Evolutionary conservation across 2,329 filamentous ascomycete genomes (phyloP).

Genomic region (Pestalotiopsis sp.): DNA sequence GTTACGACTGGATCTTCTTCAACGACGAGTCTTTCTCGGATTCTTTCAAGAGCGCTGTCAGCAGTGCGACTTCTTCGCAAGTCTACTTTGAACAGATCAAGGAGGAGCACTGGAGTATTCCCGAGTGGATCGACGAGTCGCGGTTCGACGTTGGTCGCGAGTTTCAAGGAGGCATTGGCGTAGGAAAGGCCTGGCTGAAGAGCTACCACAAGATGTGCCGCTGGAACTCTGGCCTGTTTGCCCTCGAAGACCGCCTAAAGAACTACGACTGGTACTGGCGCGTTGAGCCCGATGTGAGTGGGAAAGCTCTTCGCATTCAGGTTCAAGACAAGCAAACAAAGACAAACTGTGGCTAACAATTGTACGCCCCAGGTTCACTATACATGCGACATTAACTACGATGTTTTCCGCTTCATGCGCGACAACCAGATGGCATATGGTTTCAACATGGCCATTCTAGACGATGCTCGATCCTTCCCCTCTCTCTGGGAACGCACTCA

Average conservation of each 20-base stretch:
- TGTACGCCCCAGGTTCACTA: slow-evolving; percentile 49
- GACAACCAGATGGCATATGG: slow-evolving; percentile 83
- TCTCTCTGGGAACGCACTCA: slow-evolving; percentile 49
- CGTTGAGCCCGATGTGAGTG: slow-evolving; percentile 61
- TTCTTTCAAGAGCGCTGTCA: slow-evolving; percentile 72
- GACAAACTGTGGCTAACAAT: neutral
- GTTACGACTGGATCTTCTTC: slow-evolving; percentile 89
- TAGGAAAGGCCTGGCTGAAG: slow-evolving; percentile 67
- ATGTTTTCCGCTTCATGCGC: slow-evolving; percentile 84
- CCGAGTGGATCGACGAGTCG: slow-evolving; percentile 71
- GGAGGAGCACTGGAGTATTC: slow-evolving; percentile 75
- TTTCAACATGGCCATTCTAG: slow-evolving; percentile 54
- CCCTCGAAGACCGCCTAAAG: slow-evolving; percentile 72
- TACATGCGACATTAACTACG: slow-evolving; percentile 71
- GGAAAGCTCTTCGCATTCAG: neutral
- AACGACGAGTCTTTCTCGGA: slow-evolving; percentile 79
- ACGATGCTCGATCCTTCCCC: slow-evolving; percentile 45
- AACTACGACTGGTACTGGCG: slow-evolving; percentile 64
- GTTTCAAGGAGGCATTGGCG: slow-evolving; percentile 63
- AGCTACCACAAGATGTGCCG: slow-evolving; percentile 79
- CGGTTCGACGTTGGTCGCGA: slow-evolving; percentile 66
- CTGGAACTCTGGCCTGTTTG: slow-evolving; percentile 85
- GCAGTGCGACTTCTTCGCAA: slow-evolving; percentile 70
- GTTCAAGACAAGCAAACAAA: neutral
- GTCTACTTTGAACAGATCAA: slow-evolving; percentile 75